phyloP scores from a whole-genome alignment of 805 yeast species.

The Zygosaccharomyces rouxii region DNA sequence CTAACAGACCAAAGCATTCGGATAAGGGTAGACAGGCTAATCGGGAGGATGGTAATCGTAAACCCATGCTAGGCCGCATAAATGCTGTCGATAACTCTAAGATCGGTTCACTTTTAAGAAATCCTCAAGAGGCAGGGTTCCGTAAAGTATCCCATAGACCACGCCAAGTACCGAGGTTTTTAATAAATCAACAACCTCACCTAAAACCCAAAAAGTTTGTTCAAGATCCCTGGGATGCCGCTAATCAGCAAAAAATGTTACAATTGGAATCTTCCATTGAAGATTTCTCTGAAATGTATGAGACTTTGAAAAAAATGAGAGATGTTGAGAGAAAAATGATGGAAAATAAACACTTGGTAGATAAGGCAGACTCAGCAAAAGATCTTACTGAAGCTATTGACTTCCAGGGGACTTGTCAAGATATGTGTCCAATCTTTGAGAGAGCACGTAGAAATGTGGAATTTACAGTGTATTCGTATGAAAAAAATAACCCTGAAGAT shows the following conservation, averaged over 20 bases:
- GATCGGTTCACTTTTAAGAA: slow-evolving; percentile 24
- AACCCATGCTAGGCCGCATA: not conserved
- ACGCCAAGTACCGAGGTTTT: slow-evolving; percentile 36
- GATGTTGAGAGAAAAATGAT: slow-evolving; percentile 69
- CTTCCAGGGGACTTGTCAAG: slow-evolving; percentile 82
- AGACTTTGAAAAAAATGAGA: slow-evolving; percentile 67
- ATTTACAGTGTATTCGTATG: slow-evolving; percentile 76
- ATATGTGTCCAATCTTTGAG: slow-evolving; percentile 95
- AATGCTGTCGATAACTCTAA: not conserved
- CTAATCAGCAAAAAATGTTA: slow-evolving; percentile 63
- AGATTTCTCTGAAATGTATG: slow-evolving; percentile 71
- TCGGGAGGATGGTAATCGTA: not conserved
- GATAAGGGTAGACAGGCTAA: not conserved
- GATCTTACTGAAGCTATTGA: slow-evolving; percentile 81
- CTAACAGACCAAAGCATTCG: not conserved
- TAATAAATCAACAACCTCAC: slow-evolving; percentile 37
- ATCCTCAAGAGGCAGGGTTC: slow-evolving; percentile 27
- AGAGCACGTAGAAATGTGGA: slow-evolving; percentile 82
- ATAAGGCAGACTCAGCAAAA: slow-evolving; percentile 77
- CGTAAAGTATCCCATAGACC: slow-evolving; percentile 14
- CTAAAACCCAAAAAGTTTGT: slow-evolving; percentile 27
- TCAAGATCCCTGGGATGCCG: slow-evolving; percentile 63
- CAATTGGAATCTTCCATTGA: slow-evolving; percentile 46
- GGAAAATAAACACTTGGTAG: slow-evolving; percentile 81
- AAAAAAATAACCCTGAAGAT: slow-evolving; percentile 54